Base-by-base conservation (phyloP, 352 stramenopile genomes). In the Phytophthora melonis region DNA sequence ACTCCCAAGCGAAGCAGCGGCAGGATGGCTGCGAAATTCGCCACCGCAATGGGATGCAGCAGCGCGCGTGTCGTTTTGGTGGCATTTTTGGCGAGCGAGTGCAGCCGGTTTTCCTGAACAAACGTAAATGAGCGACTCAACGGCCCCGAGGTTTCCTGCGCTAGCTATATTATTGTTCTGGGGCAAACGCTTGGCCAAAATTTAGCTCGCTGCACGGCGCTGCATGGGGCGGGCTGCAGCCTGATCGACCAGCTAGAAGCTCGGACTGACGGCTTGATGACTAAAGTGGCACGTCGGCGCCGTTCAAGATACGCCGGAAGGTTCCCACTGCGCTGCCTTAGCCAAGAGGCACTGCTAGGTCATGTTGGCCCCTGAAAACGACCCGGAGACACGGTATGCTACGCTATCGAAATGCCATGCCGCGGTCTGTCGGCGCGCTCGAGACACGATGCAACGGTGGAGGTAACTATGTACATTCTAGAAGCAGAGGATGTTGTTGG, bases 401-500 rank as follows among this genome's bases (percentile, higher is more conserved):
- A 57, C 43, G 57, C 32, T 50, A 57, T 63, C 39, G 39, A 45
- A 19, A 23, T 13, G 45, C 18, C 27, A 11, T 13, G 56, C 36
- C 21, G 39, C 25, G 2, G 25, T 30, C 25, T 23, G 30, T 23
- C 34, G 9, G 1, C 32, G 14, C 47, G 14, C 47, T 25, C 23
- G 25, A 65, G 61, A 50, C 23, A 66, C 45, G 32, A 55, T 63
- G 39, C 23, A n/a, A n/a, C 14, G 16, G 43, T 21, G 16, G 16
- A 10, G 3, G 43, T 3, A n/a, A 50, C 14, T n/a, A 36, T 52
- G 23, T 56, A 55, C 52, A 18, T 56, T 70, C 58, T 75, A 76
- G 52, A 78, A 65, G 36, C 19, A 34, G 25, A 80, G 59, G 18
- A 78, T 52, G 34, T 59, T 70, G 41, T 60, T 60, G 21, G 57